A percentile compares a stretch with the other conserved stretches of the same genome.
phyloP scores from a whole-genome alignment of 108 stramenopile genomes.

The Nannochloropsis granulata region DNA sequence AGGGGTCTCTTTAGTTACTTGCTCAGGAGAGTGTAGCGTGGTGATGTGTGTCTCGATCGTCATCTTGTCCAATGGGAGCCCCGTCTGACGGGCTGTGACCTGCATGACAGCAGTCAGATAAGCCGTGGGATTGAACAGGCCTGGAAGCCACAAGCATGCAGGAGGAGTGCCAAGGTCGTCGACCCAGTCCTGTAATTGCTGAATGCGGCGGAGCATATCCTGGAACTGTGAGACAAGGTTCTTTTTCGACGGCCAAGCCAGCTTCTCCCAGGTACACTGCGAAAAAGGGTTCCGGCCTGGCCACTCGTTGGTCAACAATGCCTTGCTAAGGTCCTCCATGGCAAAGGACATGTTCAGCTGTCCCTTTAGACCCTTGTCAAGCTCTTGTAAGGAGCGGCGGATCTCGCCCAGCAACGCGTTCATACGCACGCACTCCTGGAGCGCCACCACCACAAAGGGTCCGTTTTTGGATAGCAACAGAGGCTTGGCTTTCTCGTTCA shows the following conservation, averaged over 20 bases:
- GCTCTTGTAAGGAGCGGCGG: slow-evolving; percentile 45
- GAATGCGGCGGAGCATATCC: slow-evolving; percentile 47
- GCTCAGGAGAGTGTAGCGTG: slow-evolving; percentile 42
- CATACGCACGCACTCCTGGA: slow-evolving; percentile 62
- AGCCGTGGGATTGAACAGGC: slow-evolving; percentile 54
- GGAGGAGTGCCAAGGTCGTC: slow-evolving; percentile 45
- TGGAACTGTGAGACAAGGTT: slow-evolving; percentile 45
- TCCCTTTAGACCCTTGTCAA: slow-evolving; percentile 64
- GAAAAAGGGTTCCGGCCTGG: slow-evolving; percentile 50
- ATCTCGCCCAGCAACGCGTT: slow-evolving; percentile 52
- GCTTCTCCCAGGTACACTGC: slow-evolving; percentile 39
- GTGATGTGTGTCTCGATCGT: slow-evolving; percentile 57
- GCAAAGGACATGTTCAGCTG: slow-evolving; percentile 56
- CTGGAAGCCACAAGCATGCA: slow-evolving; percentile 55
- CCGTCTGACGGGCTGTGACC: slow-evolving; percentile 50
- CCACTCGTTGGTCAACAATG: slow-evolving; percentile 50
- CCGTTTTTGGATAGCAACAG: slow-evolving; percentile 42
- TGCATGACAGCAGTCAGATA: slow-evolving; percentile 60
- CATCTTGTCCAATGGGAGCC: slow-evolving; percentile 51
- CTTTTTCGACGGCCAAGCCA: slow-evolving; percentile 56
- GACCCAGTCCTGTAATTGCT: slow-evolving; percentile 47
- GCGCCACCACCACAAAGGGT: slow-evolving; percentile 54
- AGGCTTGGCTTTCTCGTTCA: slow-evolving; percentile 45
- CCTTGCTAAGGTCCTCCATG: slow-evolving; percentile 50
- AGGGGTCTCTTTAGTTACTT: neutral